phyloP scores from a whole-genome alignment of 1,139 yeast species.

The Candida sp. region DNA sequence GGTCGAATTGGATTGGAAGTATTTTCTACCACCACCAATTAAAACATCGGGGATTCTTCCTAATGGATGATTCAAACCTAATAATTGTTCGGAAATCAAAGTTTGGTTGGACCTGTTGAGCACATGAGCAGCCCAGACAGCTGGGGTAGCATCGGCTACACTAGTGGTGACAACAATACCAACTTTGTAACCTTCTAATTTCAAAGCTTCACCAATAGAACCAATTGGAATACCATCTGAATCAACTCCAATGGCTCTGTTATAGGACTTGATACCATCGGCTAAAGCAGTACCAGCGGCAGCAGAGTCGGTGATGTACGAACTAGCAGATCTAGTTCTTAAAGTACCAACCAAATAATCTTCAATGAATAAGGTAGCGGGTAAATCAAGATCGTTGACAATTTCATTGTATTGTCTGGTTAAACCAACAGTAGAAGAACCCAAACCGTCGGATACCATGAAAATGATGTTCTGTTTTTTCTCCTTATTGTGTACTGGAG shows the following conservation, averaged over 20 bases:
- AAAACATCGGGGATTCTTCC: constrained; percentile 77
- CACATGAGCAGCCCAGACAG: constrained; percentile 73
- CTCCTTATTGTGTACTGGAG: constrained; percentile 9
- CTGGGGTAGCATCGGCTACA: constrained; percentile 74
- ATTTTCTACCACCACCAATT: constrained; percentile 89
- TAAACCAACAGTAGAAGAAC: constrained; percentile 76
- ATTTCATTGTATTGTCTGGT: constrained; percentile 69
- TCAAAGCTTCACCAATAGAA: constrained; percentile 79
- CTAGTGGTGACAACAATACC: constrained; percentile 89
- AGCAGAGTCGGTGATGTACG: constrained; percentile 83
- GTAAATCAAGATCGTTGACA: constrained; percentile 45
- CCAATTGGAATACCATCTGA: constrained; percentile 69
- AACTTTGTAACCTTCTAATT: constrained; percentile 69
- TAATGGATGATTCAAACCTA: constrained; percentile 56
- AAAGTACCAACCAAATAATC: constrained; percentile 71
- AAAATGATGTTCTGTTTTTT: constrained; percentile 62
- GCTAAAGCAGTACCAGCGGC: constrained; percentile 94
- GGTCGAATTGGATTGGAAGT: constrained; percentile 46
- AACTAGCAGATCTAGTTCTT: constrained; percentile 69
- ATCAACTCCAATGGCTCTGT: constrained; percentile 80
- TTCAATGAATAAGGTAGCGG: constrained; percentile 60
- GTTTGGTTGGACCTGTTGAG: constrained; percentile 66
- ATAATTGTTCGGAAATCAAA: constrained; percentile 72
- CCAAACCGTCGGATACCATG: constrained; percentile 91
- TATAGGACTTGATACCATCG: constrained; percentile 73